Evolutionary conservation across 345 rosid genomes (phyloP), one percentile per base, ranked within the genome.

Genomic region (Sapria himalayana): DNA sequence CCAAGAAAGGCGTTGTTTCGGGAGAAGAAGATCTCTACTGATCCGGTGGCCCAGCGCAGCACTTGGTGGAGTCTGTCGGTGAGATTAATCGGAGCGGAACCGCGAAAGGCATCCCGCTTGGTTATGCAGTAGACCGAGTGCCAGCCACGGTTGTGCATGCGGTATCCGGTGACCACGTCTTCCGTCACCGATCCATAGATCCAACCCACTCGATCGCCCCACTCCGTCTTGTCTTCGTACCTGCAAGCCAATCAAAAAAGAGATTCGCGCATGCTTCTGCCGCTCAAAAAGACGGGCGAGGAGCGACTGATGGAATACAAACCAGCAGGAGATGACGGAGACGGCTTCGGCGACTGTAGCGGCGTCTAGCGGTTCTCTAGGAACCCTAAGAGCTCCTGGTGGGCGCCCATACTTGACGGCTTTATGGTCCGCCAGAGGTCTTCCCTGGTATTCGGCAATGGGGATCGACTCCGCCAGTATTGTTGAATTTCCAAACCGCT

Each of bases 91-190:
- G 95, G 98, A 29, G 95, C 95, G 9, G 94, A 72, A 10, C 98
- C 93, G 2, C 84, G 73, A 46, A 82, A 89, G 0, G 93, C 82
- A 21, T 89, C 98, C 0, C 85, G 71, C 25, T 79, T 79, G 14
- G 95, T 79, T 42, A 89, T 66, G 39, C 98, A 89, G 52, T 89
- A 82, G 15, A 89, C 65, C 0, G 95, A 82, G 22, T 71, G 91
- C 98, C 98, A 89, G 11, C 98, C 98, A 4, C 98, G 91, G 51
- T 89, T 89, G 61, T 89, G 98, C 95, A 89, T 82, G 18, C 95
- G 71, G 50, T 79, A 82, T 12, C 98, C 98, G 3, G 95, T 79
- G 46, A 89, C 98, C 46, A 89, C 98, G 21, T 89, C 98, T 49
- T 89, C 98, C 3, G 98, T 89, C 41, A 89, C 93, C 0, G 94